Percentiles rank a stretch among this genome's conserved stretches.
phyloP scores from a whole-genome alignment of 2,329 filamentous ascomycete species.

The Aspergillus ochraceoroseus region DNA sequence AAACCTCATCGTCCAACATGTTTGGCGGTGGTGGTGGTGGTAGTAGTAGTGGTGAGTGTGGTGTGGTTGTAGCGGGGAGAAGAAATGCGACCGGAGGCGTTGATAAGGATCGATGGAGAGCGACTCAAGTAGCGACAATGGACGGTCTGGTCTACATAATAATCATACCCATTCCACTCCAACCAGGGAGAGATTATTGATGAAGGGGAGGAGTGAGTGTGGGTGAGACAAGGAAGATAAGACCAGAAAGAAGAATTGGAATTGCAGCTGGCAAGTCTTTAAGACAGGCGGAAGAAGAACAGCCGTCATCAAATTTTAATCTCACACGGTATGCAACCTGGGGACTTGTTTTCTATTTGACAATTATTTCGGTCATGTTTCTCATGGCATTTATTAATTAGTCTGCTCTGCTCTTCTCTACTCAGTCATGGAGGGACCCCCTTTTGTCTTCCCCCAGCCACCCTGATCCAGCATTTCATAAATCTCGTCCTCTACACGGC shows the following conservation, averaged over 20 bases:
- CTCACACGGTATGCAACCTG: too few relatives aligned
- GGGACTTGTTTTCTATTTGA: too few relatives aligned
- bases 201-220: slow-evolving; percentile 13
- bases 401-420: too few relatives aligned
- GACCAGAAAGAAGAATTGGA: slow-evolving; percentile 4
- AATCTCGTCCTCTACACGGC: slow-evolving; percentile 45
- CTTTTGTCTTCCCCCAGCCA: slow-evolving; percentile 49
- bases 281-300: too few relatives aligned
- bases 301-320: too few relatives aligned
- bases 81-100: slow-evolving; percentile 10
- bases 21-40: slow-evolving; percentile 2
- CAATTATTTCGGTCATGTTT: too few relatives aligned
- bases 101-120: slow-evolving; percentile 21
- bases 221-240: slow-evolving; percentile 6
- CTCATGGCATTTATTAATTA: too few relatives aligned
- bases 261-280: too few relatives aligned
- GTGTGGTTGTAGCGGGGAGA: too few relatives aligned
- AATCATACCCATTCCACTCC: slow-evolving; percentile 17
- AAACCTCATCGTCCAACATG: slow-evolving; percentile 34
- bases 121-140: slow-evolving; percentile 13
- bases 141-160: slow-evolving; percentile 24
- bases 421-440: too few relatives aligned
- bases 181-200: too few relatives aligned
- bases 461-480: slow-evolving; percentile 45
- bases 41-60: slow-evolving; percentile 1